Evolutionary conservation across 1,139 yeast species (phyloP), one percentile per base, ranked within the genome.

Genomic region (Nadsonia commutata): DNA sequence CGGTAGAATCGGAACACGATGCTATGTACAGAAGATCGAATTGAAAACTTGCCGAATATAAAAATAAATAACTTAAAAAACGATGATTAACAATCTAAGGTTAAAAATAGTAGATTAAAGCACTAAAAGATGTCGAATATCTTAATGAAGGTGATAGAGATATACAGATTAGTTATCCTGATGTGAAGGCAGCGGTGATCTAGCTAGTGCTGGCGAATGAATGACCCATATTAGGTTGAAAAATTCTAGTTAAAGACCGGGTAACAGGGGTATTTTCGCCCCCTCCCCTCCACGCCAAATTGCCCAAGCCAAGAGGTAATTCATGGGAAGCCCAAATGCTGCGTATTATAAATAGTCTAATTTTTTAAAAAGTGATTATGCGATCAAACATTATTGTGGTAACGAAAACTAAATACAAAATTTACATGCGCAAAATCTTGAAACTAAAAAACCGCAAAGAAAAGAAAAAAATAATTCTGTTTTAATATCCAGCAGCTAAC

Each of bases 401-500:
- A n/a, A n/a, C n/a, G n/a, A n/a, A n/a, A n/a, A n/a, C n/a, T n/a
- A n/a, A n/a, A n/a, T n/a, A n/a, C n/a, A n/a, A n/a, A n/a, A n/a
- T n/a, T n/a, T n/a, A n/a, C n/a, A n/a, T n/a, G n/a, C n/a, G n/a
- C n/a, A n/a, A n/a, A n/a, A n/a, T n/a, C n/a, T n/a, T n/a, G n/a
- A n/a, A n/a, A n/a, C n/a, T n/a, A n/a, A n/a, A n/a, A n/a, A n/a
- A n/a, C n/a, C n/a, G n/a, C n/a, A n/a, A n/a, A n/a, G n/a, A n/a
- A n/a, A n/a, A n/a, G n/a, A n/a, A n/a, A n/a, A n/a, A n/a, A 18
- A 36, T 36, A 40, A 18, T 18, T 36, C 2, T 17, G 6, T 2
- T 17, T 46, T 54, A 63, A 44, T 58, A 63, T 1, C 69, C 72
- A 36, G 63, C 67, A 2, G 72, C 69, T 2, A 53, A 55, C 2